Percentiles rank a stretch among this genome's conserved stretches.
Evolutionary conservation across 2,329 filamentous ascomycete species (phyloP).

Genomic region (Claviceps maximensis): DNA sequence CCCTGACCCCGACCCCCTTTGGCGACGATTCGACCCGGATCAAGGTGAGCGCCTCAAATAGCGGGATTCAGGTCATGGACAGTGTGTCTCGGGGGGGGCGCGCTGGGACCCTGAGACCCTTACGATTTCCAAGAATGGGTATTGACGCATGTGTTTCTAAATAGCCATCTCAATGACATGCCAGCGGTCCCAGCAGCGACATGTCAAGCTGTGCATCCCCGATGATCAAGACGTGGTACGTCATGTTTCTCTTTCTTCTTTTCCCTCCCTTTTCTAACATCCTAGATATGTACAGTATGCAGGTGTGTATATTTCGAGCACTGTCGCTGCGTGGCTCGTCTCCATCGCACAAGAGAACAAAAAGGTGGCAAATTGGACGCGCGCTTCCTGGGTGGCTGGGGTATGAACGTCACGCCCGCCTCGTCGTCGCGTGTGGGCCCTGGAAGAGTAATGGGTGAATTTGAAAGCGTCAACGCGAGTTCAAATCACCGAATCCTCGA

Average conservation of each 20-base stretch:
- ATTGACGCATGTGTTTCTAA: neutral
- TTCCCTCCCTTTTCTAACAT: neutral
- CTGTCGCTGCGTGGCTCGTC: too few relatives aligned
- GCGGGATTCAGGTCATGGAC: neutral
- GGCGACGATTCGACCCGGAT: neutral
- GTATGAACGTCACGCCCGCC: too few relatives aligned
- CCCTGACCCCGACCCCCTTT: too few relatives aligned
- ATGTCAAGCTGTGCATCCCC: neutral
- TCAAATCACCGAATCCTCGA: too few relatives aligned
- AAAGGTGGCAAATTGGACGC: too few relatives aligned
- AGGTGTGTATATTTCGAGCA: too few relatives aligned
- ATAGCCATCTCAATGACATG: neutral
- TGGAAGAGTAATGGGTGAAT: too few relatives aligned
- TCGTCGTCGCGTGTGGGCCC: too few relatives aligned
- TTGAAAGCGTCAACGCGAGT: too few relatives aligned
- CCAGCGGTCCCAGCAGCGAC: neutral
- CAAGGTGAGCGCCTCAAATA: neutral
- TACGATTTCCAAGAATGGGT: neutral
- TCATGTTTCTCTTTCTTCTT: neutral
- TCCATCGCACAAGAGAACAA: too few relatives aligned
- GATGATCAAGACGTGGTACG: neutral
- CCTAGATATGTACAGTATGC: too few relatives aligned
- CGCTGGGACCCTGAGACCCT: neutral
- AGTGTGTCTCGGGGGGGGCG: neutral
- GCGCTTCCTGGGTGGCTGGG: too few relatives aligned